phyloP scores from a whole-genome alignment of 2,329 filamentous ascomycete species.

The Xylaria sp. region DNA sequence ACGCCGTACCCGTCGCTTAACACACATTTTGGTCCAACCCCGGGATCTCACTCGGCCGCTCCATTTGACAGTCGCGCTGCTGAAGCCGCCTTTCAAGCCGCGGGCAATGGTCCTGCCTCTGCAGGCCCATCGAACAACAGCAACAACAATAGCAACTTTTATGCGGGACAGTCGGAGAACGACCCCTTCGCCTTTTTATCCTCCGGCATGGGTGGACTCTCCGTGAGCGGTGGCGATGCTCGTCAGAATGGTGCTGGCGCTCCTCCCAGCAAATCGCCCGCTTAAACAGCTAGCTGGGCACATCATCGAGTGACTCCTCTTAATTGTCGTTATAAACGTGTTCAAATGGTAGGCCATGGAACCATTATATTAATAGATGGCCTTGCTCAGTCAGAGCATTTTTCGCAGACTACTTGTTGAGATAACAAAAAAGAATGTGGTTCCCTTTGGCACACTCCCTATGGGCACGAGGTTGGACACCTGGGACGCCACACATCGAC shows the following conservation, averaged over 20 bases:
- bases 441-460: conserved; percentile 46
- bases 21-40: conserved; percentile 81
- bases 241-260: conserved; percentile 71
- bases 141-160: conserved; percentile 69
- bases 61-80: conserved; percentile 93
- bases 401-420: conserved; percentile 53
- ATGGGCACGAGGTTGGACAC: conserved; percentile 20
- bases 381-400: conserved; percentile 16
- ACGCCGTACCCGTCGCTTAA: conserved; percentile 85
- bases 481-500: conserved; percentile 27
- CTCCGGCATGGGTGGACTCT: conserved; percentile 76
- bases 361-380: conserved; percentile 49
- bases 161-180: conserved; percentile 72
- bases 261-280: conserved; percentile 69
- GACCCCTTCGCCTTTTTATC: conserved; percentile 86
- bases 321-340: conserved; percentile 49
- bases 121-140: conserved; percentile 69
- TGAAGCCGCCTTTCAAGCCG: conserved; percentile 93
- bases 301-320: conserved; percentile 30
- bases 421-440: conserved; percentile 53
- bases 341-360: conserved; percentile 54
- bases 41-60: conserved; percentile 82
- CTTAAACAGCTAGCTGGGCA: conserved; percentile 54
- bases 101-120: conserved; percentile 82
- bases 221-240: conserved; percentile 73